A percentile compares a stretch with the other conserved stretches of the same genome.
phyloP scores from a whole-genome alignment of 2,329 filamentous ascomycete species.

The Fusarium irregulare region DNA sequence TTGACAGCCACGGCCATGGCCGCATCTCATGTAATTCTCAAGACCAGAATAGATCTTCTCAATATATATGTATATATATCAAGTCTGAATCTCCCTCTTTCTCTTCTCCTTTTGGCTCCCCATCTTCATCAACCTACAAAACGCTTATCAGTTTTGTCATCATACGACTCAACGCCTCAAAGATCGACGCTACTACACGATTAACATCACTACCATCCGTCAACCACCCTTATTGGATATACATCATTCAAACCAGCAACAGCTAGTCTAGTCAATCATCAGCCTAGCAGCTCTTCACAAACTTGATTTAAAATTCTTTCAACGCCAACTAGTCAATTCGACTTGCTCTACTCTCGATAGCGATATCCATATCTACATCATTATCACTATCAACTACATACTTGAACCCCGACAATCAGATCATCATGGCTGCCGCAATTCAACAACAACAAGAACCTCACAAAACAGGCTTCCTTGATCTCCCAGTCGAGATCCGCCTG shows the following conservation, averaged over 20 bases:
- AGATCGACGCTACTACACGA: conserved; percentile 27
- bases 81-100: conserved; percentile 3
- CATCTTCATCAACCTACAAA: conserved; percentile 11
- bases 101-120: conserved; percentile 10
- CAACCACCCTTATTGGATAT: conserved; percentile 21
- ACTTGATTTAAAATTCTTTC: conserved; percentile 24
- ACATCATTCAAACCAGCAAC: conserved; percentile 13
- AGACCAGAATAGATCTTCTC: neutral
- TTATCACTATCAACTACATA: conserved; percentile 5
- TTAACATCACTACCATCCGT: conserved; percentile 6
- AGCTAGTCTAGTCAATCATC: conserved; percentile 18
- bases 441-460: conserved; percentile 31
- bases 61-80: conserved; percentile 37
- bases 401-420: conserved; percentile 2
- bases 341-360: neutral
- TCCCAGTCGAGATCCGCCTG: conserved; percentile 60
- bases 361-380: neutral
- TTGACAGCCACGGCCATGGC: conserved; percentile 16
- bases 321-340: conserved; percentile 4
- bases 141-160: conserved; percentile 18
- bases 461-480: conserved; percentile 51
- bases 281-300: conserved; percentile 16
- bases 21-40: conserved; percentile 7
- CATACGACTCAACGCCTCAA: conserved; percentile 19
- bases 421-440: conserved; percentile 39